A percentile compares a stretch with the other conserved stretches of the same genome.
Conservation (phyloP, 2,329 filamentous ascomycete species). For the Lojkania enalia region DNA sequence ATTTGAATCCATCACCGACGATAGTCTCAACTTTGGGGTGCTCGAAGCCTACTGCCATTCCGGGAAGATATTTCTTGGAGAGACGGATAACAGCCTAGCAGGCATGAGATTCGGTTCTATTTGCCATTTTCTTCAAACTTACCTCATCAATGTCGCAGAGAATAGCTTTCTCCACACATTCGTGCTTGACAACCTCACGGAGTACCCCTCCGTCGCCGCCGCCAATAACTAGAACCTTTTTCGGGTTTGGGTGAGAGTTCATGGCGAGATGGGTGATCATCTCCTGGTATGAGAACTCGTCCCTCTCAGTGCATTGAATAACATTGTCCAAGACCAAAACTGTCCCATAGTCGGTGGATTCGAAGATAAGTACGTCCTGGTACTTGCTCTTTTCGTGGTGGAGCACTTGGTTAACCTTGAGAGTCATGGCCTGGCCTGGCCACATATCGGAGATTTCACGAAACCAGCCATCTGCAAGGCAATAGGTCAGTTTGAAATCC, state of each 20-base stretch:
- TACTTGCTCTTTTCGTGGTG: conserved; percentile 99
- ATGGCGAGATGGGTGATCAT: conserved; percentile 99
- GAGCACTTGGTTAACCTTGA: conserved; percentile 85
- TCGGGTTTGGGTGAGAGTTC: conserved; percentile 97
- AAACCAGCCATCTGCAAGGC: conserved; percentile 92
- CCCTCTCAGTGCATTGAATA: conserved; percentile 97
- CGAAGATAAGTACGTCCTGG: conserved; percentile 98
- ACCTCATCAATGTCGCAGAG: conserved; percentile 99
- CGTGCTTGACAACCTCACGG: conserved; percentile 98
- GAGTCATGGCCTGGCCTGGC: conserved; percentile 98
- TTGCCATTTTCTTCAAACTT: conserved; percentile 16
- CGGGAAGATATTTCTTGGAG: conserved; percentile 95
- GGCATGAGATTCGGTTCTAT: conserved; percentile 3
- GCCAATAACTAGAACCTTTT: conserved; percentile 97
- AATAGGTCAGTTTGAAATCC: conserved; percentile 10
- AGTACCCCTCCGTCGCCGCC: conserved; percentile 97
- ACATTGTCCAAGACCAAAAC: conserved; percentile 98
- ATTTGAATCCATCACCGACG: conserved; percentile 98
- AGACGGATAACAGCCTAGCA: conserved; percentile 84
- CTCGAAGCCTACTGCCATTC: conserved; percentile 89
- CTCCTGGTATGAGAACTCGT: conserved; percentile 99
- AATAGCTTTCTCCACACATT: conserved; percentile 90
- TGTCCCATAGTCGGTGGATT: conserved; percentile 95
- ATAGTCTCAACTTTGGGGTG: conserved; percentile 93
- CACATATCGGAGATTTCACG: conserved; percentile 98